These are phyloP conservation scores for Candida dajiaensis DNA, from an alignment of 805 yeast species.

Conservation along the genomic window DNA sequence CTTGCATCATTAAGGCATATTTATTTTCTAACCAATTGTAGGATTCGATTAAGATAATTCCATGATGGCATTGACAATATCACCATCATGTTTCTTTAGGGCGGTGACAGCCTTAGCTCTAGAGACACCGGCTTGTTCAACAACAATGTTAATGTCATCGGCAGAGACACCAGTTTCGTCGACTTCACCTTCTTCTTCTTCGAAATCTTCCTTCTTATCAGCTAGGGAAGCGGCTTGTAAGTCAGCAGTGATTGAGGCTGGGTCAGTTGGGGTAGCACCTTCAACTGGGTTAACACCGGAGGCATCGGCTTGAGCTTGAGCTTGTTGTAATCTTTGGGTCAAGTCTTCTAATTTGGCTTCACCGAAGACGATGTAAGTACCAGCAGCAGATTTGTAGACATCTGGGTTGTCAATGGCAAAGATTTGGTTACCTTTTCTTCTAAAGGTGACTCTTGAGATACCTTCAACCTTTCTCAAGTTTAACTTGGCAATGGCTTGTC, in stretches of 20 bases:
- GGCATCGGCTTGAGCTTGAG: slow-evolving; percentile 42
- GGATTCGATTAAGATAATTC: slow-evolving; percentile 38
- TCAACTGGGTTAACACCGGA: slow-evolving; percentile 43
- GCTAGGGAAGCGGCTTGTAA: slow-evolving; percentile 59
- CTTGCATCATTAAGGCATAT: not conserved
- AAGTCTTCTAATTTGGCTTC: slow-evolving; percentile 96
- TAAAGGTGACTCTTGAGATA: slow-evolving; percentile 91
- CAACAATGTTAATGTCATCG: slow-evolving; percentile 78
- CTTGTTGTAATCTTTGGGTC: slow-evolving; percentile 80
- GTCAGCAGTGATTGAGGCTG: slow-evolving; percentile 79
- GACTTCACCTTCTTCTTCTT: slow-evolving; percentile 64
- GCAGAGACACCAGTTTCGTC: slow-evolving; percentile 82
- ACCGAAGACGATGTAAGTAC: slow-evolving; percentile 95
- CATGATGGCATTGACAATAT: slow-evolving; percentile 96
- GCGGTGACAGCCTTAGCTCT: slow-evolving; percentile 90
- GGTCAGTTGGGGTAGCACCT: slow-evolving; percentile 57
- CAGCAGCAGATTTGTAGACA: slow-evolving; percentile 88
- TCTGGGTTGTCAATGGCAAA: slow-evolving; percentile 92
- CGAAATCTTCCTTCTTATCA: slow-evolving; percentile 36
- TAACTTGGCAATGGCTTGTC: slow-evolving; percentile 80
- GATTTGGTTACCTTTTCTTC: slow-evolving; percentile 85
- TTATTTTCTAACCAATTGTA: slow-evolving; percentile 16
- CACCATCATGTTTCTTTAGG: slow-evolving; percentile 81
- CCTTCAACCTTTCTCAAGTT: slow-evolving; percentile 89
- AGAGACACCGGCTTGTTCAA: slow-evolving; percentile 87